Conservation (phyloP, 306 rosid species). For the Glycine latifolia region DNA sequence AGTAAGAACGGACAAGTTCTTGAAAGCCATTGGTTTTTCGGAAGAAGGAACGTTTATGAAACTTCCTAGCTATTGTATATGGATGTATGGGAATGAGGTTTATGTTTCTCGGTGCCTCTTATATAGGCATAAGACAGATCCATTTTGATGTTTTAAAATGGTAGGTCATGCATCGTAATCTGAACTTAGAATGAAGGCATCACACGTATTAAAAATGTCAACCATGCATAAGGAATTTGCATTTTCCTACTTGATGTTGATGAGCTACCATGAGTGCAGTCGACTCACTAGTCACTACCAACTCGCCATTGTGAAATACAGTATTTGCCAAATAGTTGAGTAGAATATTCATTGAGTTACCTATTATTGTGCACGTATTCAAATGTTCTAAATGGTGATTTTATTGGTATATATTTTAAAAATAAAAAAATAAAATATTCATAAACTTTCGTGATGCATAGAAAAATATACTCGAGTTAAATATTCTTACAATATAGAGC, state of each 20-base stretch:
- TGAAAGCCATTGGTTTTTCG: constrained; percentile 48
- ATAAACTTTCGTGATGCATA: no score
- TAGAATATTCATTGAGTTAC: not conserved
- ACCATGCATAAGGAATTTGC: not conserved
- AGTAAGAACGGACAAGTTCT: constrained; percentile 31
- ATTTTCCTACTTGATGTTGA: constrained; percentile 10
- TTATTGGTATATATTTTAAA: not conserved
- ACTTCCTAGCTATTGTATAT: not conserved
- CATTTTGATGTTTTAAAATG: not conserved
- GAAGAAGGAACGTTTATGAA: not conserved
- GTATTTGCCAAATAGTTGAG: not conserved
- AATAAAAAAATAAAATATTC: no score
- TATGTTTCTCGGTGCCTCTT: not conserved
- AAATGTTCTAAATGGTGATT: not conserved
- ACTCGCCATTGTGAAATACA: not conserved
- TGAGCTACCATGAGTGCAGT: constrained; percentile 14
- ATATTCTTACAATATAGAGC: no score
- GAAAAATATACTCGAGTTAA: no score
- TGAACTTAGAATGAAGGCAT: not conserved
- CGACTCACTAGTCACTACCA: constrained; percentile 13
- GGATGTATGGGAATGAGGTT: not conserved
- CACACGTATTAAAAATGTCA: constrained; percentile 7
- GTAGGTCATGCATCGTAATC: not conserved
- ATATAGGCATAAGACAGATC: constrained; percentile 23
- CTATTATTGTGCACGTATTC: not conserved